A percentile compares a stretch with the other conserved stretches of the same genome.
phyloP scores from a whole-genome alignment of 805 yeast genomes.

The Cephaloascus albidus region DNA sequence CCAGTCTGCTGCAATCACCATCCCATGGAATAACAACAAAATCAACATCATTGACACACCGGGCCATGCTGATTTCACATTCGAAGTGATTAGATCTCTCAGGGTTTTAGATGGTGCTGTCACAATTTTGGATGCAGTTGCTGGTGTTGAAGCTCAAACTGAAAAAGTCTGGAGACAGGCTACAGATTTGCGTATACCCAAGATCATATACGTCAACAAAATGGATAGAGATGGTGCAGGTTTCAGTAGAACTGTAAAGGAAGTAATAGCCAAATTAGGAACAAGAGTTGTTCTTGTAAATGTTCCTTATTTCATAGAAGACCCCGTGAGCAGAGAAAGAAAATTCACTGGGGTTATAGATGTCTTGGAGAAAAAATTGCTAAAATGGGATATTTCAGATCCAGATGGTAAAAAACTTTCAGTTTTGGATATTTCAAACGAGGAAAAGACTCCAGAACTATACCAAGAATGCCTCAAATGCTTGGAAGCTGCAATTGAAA shows the following conservation, averaged over 20 bases:
- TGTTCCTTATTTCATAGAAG: slow-evolving; percentile 59
- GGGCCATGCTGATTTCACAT: slow-evolving; percentile 96
- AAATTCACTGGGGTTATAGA: slow-evolving; percentile 69
- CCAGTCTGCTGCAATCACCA: slow-evolving; percentile 90
- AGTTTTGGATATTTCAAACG: slow-evolving; percentile 31
- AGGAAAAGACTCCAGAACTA: slow-evolving; percentile 16
- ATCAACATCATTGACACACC: slow-evolving; percentile 94
- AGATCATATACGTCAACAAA: slow-evolving; percentile 76
- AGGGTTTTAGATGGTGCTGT: slow-evolving; percentile 93
- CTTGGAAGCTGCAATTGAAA: slow-evolving; percentile 74
- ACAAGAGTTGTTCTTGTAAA: slow-evolving; percentile 71
- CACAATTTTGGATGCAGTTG: slow-evolving; percentile 87
- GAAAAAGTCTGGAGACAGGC: slow-evolving; percentile 97
- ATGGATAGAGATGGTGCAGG: slow-evolving; percentile 98
- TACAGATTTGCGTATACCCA: slow-evolving; percentile 54
- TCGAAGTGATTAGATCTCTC: slow-evolving; percentile 84
- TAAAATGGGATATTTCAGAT: slow-evolving; percentile 36
- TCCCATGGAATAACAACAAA: slow-evolving; percentile 72
- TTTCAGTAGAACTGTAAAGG: slow-evolving; percentile 80
- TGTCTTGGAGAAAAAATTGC: slow-evolving; percentile 50
- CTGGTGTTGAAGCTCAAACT: slow-evolving; percentile 97
- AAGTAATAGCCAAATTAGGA: slow-evolving; percentile 64
- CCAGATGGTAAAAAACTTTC: slow-evolving; percentile 41
- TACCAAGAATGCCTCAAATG: slow-evolving; percentile 43
- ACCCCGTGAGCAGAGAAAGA: slow-evolving; percentile 21